Conservation (phyloP, 495 filamentous ascomycete species). For the Trichoderma gamsii region DNA sequence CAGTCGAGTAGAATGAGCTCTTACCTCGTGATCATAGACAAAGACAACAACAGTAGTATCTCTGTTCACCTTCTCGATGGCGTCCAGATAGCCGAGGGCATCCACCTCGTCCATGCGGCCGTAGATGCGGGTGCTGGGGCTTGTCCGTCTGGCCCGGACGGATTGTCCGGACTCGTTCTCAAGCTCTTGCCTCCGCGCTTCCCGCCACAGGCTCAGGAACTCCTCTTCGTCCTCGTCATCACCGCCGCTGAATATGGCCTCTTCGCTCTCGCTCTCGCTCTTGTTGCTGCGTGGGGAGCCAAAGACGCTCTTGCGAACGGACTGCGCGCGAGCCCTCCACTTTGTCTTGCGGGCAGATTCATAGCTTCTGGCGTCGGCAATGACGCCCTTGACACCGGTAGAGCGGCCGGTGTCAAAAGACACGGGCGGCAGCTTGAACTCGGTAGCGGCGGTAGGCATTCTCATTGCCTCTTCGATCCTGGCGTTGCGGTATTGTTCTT, state of each 20-base stretch:
- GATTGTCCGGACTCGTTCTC: slow-evolving; percentile 42
- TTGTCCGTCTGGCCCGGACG: slow-evolving; percentile 52
- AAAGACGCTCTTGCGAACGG: slow-evolving; percentile 42
- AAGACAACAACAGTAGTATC: slow-evolving; percentile 91
- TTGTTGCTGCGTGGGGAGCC: slow-evolving; percentile 27
- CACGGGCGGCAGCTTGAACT: slow-evolving; percentile 50
- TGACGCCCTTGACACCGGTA: slow-evolving; percentile 97
- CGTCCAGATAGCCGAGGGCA: slow-evolving; percentile 86
- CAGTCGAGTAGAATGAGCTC: slow-evolving; percentile 24
- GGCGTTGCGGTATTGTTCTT: slow-evolving; percentile 50
- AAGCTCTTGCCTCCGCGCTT: slow-evolving; percentile 70
- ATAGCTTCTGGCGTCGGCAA: slow-evolving; percentile 88
- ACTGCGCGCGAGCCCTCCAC: slow-evolving; percentile 42
- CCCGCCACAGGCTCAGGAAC: slow-evolving; percentile 79
- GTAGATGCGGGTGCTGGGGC: slow-evolving; percentile 67
- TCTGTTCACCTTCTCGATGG: slow-evolving; percentile 77
- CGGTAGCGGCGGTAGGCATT: slow-evolving; percentile 49
- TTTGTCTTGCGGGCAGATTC: slow-evolving; percentile 71
- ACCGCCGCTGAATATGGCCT: slow-evolving; percentile 32
- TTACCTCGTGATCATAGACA: slow-evolving; percentile 83
- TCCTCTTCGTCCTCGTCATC: slow-evolving; percentile 64
- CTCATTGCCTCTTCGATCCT: slow-evolving; percentile 56
- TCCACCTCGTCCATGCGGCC: slow-evolving; percentile 79
- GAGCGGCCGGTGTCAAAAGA: slow-evolving; percentile 65
- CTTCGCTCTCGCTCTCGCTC: slow-evolving; percentile 54